Evolutionary conservation across 192 early-diverging fungal species (phyloP).

Genomic region (Jimgerdemannia lactiflua): DNA sequence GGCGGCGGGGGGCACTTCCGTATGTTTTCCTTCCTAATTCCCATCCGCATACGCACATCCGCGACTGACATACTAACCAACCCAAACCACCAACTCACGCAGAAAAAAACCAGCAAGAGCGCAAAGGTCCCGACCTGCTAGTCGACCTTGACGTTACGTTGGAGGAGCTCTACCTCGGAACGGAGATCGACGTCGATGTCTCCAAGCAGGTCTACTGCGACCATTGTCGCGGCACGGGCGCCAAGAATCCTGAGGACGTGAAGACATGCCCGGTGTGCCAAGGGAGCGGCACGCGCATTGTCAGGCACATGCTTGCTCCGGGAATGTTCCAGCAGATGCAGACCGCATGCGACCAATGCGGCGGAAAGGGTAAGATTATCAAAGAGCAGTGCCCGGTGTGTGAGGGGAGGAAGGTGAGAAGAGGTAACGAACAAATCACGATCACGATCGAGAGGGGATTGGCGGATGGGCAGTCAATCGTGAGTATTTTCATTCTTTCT

Average conservation of each 20-base stretch:
- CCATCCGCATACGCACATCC: too few relatives aligned
- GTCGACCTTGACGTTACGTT: conserved; percentile 83
- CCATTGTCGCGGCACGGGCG: conserved; percentile 91
- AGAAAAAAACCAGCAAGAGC: conserved; percentile 42
- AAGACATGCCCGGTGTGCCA: conserved; percentile 76
- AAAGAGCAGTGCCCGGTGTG: conserved; percentile 80
- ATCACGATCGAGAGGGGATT: conserved; percentile 84
- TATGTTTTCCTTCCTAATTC: background rate
- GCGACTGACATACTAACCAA: too few relatives aligned
- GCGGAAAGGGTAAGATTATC: conserved; percentile 88
- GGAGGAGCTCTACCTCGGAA: conserved; percentile 89
- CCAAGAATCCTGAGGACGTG: conserved; percentile 79
- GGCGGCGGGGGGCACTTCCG: conserved; percentile 63
- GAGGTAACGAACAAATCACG: conserved; percentile 77
- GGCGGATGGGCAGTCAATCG: conserved; percentile 64
- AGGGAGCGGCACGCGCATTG: conserved; percentile 77
- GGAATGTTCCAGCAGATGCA: conserved; percentile 97
- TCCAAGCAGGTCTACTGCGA: conserved; percentile 94
- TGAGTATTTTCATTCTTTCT: background rate
- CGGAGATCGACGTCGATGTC: conserved; percentile 83
- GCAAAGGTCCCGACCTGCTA: conserved; percentile 77
- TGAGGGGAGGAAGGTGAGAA: conserved; percentile 79
- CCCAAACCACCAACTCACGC: too few relatives aligned
- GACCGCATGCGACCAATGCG: conserved; percentile 85
- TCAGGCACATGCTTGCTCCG: conserved; percentile 85